Conservation (phyloP, 2,329 filamentous ascomycete genomes). For the Aspergillus sp. region DNA sequence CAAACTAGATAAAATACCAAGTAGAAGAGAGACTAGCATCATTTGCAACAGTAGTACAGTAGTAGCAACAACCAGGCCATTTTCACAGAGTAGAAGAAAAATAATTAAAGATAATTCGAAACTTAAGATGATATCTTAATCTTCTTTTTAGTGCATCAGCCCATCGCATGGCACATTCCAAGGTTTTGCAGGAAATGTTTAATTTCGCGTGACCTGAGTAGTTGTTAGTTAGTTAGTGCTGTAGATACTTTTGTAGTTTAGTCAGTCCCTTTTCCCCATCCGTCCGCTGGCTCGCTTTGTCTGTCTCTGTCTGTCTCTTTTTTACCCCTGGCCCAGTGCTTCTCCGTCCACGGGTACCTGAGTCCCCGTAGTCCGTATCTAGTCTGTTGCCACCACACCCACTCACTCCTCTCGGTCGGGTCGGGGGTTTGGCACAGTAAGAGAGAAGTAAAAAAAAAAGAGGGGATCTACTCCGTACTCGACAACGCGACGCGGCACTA, state of each 20-base stretch:
- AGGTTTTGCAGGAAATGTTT: background rate
- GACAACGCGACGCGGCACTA: background rate
- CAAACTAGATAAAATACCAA: no score
- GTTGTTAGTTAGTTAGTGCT: no score
- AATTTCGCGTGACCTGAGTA: background rate
- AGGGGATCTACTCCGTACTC: background rate
- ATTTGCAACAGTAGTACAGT: no score
- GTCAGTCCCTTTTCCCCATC: slow-evolving; percentile 11
- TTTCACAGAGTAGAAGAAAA: no score
- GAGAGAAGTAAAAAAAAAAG: background rate
- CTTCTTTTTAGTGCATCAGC: no score
- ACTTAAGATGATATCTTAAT: no score
- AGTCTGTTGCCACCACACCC: background rate
- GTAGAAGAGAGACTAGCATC: background rate
- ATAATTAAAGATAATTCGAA: no score
- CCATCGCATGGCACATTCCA: slow-evolving; percentile 2
- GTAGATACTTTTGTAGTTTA: slow-evolving; percentile 1
- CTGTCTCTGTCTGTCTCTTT: background rate
- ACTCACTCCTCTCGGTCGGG: background rate
- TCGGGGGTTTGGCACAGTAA: no score
- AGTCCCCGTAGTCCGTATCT: background rate
- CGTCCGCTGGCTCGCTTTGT: background rate
- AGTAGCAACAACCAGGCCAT: no score
- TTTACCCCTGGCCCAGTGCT: slow-evolving; percentile 17
- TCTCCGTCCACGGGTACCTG: slow-evolving; percentile 9